Percentiles rank a stretch among this genome's conserved stretches.
These are phyloP conservation scores for Tylopilus sp. DNA, from an alignment of 768 basidiomycete genomes.

Conservation along the genomic window DNA sequence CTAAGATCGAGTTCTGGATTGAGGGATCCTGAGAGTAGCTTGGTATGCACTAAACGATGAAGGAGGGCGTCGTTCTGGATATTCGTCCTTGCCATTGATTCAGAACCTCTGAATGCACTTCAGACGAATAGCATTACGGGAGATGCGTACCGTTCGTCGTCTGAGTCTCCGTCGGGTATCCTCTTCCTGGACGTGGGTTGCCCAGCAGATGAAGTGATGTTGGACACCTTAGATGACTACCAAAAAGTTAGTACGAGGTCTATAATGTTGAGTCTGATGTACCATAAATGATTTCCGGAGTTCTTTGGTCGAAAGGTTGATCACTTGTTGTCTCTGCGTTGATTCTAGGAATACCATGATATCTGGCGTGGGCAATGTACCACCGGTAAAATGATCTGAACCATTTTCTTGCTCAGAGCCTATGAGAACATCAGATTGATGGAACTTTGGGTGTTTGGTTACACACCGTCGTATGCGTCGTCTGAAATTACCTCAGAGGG, in stretches of 20 bases:
- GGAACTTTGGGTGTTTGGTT: background rate
- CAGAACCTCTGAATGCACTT: background rate
- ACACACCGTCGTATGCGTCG: constrained; percentile 18
- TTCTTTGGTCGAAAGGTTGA: constrained; percentile 30
- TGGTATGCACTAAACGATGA: constrained; percentile 77
- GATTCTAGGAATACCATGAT: constrained; percentile 58
- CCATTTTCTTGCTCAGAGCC: constrained; percentile 44
- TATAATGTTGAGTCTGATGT: constrained; percentile 1
- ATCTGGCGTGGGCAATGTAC: constrained; percentile 35
- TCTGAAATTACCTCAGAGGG: constrained; percentile 12
- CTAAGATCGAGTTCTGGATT: constrained; percentile 58
- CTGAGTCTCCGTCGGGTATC: constrained; percentile 39
- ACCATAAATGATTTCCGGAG: constrained; percentile 78
- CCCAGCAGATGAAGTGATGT: constrained; percentile 38
- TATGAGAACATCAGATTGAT: constrained; percentile 9
- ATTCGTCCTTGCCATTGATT: constrained; percentile 51
- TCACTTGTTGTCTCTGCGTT: constrained; percentile 20
- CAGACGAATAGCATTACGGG: background rate
- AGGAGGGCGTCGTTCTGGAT: constrained; percentile 74
- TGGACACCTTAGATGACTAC: constrained; percentile 77
- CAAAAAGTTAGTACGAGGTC: constrained; percentile 3
- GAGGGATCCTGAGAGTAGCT: constrained; percentile 71
- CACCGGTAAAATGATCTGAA: constrained; percentile 38
- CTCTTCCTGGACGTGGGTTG: constrained; percentile 12
- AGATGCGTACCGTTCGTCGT: constrained; percentile 50